phyloP scores from a whole-genome alignment of 441 rosid genomes.

The Syzygium malaccense region DNA sequence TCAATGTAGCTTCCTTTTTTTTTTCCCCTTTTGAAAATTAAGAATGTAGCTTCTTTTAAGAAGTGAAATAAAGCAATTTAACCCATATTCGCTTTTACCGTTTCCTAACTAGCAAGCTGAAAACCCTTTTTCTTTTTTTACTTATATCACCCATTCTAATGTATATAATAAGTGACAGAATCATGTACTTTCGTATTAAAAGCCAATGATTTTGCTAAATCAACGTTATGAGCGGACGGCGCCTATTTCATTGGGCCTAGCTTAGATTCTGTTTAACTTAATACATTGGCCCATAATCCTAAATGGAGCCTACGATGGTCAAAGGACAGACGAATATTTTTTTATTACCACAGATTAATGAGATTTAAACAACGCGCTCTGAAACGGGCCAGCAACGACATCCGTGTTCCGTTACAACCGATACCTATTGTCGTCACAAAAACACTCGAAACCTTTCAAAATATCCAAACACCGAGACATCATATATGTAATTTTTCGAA shows the following conservation, averaged over 20 bases:
- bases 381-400: neutral
- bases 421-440: neutral
- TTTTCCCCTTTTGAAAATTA: no score
- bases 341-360: neutral
- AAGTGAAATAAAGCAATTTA: neutral
- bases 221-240: neutral
- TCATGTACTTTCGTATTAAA: no score
- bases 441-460: neutral
- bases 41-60: neutral
- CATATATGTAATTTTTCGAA: neutral
- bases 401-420: neutral
- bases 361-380: neutral
- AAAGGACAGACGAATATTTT: neutral
- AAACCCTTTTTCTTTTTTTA: no score
- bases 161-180: no score
- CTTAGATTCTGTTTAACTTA: neutral
- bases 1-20: neutral
- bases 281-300: neutral
- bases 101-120: no score
- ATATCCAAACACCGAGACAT: neutral
- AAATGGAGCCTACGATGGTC: neutral
- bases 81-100: neutral
- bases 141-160: no score
- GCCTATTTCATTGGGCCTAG: neutral
- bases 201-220: no score